Base-by-base conservation (phyloP, 257 asterid species). In the Nicotiana tomentosiformis region DNA sequence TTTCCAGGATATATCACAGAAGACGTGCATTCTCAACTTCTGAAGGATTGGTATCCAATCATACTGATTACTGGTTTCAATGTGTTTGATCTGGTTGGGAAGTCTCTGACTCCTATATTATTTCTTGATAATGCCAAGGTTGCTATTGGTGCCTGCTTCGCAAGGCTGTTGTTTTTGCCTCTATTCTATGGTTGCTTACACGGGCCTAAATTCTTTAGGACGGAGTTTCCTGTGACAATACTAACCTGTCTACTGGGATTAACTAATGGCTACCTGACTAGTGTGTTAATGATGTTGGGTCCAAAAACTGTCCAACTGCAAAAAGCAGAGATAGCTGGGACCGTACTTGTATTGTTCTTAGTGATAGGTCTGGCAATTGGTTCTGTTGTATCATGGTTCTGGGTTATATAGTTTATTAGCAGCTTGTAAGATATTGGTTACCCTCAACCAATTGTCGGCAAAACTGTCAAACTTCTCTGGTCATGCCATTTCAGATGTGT, bases 1-100 rank as follows among this genome's bases (percentile, higher is more conserved):
- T 96, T 94, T 78, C 99, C 99, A 0, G 99, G 99, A 69, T 96
- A 90, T 23, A 83, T 96, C 60, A 96, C 99, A 2, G 99, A 96
- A 86, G 99, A 96, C 39, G 98, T 96, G 74, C 97, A 93, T 65
- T 96, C 99, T 39, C 90, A 83, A 46, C 49, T 82, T 20, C 90
- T 96, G 14, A 91, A 87, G 66, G 99, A 94, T 76, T 96, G 98
- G 98, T 94, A 94, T 74, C 98, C 99, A 1, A 89, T 96, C 77
- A 82, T 96, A 30, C 66, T 96, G 80, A 92, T 96, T 18, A 88
- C 98, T 10, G 88, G 95, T 64, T 96, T 88, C 86, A 96, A 96
- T 39, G 84, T 96, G 56, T 94, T 93, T 84, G 98, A 96, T 87
- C 86, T 94, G 85, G 79, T 94, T 9, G 99, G 98, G 11, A 96